These are phyloP conservation scores for Ephemerocybe angulata DNA, from an alignment of 768 basidiomycete species.

Conservation along the genomic window DNA sequence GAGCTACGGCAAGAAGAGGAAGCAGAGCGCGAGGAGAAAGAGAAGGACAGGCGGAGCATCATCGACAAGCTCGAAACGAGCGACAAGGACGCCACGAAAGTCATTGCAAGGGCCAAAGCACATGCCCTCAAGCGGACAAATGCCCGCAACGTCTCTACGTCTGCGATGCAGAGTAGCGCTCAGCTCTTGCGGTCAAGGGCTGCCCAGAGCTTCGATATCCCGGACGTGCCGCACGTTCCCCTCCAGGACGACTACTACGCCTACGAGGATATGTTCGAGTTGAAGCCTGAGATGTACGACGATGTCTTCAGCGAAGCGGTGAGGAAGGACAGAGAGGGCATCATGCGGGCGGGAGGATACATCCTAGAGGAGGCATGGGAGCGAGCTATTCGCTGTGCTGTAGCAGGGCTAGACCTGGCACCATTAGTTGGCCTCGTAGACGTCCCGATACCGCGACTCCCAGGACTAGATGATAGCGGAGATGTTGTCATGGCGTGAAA, in stretches of 20 bases:
- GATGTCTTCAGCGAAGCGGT: slow-evolving; percentile 77
- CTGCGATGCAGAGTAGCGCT: slow-evolving; percentile 43
- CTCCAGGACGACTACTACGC: slow-evolving; percentile 73
- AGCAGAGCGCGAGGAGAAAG: slow-evolving; percentile 71
- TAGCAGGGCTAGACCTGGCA: slow-evolving; percentile 65
- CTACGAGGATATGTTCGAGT: slow-evolving; percentile 63
- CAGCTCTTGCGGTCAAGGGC: slow-evolving; percentile 59
- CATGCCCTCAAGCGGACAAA: slow-evolving; percentile 60
- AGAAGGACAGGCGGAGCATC: slow-evolving; percentile 67
- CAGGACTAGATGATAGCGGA: slow-evolving; percentile 25
- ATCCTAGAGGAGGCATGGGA: slow-evolving; percentile 82
- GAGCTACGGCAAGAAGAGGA: slow-evolving; percentile 68
- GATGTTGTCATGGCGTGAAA: slow-evolving; percentile 44
- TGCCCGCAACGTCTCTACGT: slow-evolving; percentile 48
- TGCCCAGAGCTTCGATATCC: slow-evolving; percentile 59
- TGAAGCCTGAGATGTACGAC: slow-evolving; percentile 56
- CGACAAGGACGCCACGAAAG: slow-evolving; percentile 62
- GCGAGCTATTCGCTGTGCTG: slow-evolving; percentile 68
- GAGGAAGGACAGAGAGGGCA: slow-evolving; percentile 68
- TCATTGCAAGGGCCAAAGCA: slow-evolving; percentile 66
- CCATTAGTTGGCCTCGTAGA: slow-evolving; percentile 42
- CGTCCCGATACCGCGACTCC: slow-evolving; percentile 7
- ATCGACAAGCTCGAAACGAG: slow-evolving; percentile 81
- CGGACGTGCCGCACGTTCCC: slow-evolving; percentile 78
- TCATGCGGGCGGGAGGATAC: slow-evolving; percentile 83